Evolutionary conservation across 805 yeast genomes (phyloP), one percentile per base, ranked within the genome.

Genomic region (Zygosaccharomyces kombuchaensis): DNA sequence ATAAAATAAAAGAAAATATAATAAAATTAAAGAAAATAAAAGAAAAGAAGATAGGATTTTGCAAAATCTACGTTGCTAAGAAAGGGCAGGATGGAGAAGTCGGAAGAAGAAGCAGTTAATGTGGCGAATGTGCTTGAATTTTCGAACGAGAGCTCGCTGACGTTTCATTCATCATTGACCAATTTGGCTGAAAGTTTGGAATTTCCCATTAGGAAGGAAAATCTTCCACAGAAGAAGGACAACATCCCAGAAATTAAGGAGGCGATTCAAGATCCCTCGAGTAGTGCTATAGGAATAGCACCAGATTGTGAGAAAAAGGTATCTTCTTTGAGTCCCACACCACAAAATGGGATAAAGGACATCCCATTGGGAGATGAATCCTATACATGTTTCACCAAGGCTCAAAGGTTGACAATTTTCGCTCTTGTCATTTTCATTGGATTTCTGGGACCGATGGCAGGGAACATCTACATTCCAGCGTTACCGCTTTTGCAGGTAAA

Each of bases 381-480:
- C 6, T 69, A 69, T 56, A 63, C 72, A 2, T 66, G 67, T 0
- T 68, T 73, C 40, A 52, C 72, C 0, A 46, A 43, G n/a, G 31
- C 44, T 2, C 69, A 75, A 50, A 58, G 58, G 7, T 23, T 51
- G 1, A 44, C 69, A 3, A 64, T 76, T 14, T 52, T 73, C n/a
- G 47, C 54, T 4, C 63, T 77, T 25, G 69, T 76, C 17, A 73
- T 79, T 1, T 52, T 65, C 14, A 73, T 78, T 21, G 82, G 81
- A 1, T 75, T 76, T 47, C 52, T 77, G 43, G 83, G 83, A 0
- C 83, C 83, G 0, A 62, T 77, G 40, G 68, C 80, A 8, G 82
- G 82, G 2, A 78, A 78, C 49, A 76, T 78, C 19, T 78, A 77
- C 53, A 74, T 78, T 27, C 82, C 83, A 4, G 66, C 80, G 2